Conservation (phyloP, 495 filamentous ascomycete species). For the Daldinia childiae region DNA sequence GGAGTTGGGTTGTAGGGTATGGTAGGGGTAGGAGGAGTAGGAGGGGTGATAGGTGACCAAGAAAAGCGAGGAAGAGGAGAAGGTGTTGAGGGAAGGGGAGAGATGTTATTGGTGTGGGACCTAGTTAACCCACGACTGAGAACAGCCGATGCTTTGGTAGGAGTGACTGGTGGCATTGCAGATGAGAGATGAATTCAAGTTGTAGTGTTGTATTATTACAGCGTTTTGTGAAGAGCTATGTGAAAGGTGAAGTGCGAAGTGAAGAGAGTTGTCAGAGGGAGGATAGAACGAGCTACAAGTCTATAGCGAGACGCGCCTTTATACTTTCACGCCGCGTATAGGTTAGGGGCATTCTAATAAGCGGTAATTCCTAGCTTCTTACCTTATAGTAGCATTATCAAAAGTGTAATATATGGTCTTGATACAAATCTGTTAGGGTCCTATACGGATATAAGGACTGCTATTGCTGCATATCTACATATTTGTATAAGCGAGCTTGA, state of each 20-base stretch:
- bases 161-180: constrained; percentile 25
- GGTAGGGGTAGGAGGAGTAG: background rate
- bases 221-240: background rate
- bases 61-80: constrained; percentile 12
- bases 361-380: background rate
- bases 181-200: constrained; percentile 2
- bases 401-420: constrained; percentile 2
- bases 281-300: background rate
- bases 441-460: constrained; percentile 6
- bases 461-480: constrained; percentile 9
- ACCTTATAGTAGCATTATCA: background rate
- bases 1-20: constrained; percentile 33
- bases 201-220: no score
- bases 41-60: background rate
- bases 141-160: constrained; percentile 38
- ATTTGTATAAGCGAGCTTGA: constrained; percentile 18
- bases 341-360: constrained; percentile 13
- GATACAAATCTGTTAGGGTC: background rate
- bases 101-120: constrained; percentile 26
- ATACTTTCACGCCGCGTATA: background rate
- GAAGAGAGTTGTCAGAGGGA: constrained; percentile 11
- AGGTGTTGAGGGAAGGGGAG: constrained; percentile 28
- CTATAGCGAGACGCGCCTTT: background rate
- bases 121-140: constrained; percentile 42
- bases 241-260: constrained; percentile 12